Conservation (phyloP, 768 basidiomycete species). For the Hysterangium stoloniferum region DNA sequence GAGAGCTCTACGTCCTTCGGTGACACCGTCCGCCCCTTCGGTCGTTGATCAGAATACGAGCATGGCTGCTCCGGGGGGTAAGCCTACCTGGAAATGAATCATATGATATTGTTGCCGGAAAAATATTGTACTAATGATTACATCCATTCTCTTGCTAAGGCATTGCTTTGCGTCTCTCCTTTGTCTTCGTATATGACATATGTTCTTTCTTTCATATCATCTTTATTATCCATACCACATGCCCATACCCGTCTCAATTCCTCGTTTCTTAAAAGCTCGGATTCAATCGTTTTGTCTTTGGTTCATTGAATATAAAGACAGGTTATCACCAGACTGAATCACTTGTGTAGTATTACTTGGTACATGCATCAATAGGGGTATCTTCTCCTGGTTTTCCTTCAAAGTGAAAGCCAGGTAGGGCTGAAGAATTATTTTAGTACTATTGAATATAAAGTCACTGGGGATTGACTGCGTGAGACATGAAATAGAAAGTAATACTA, state of each 20-base stretch:
- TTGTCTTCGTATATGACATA: not conserved
- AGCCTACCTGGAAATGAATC: conserved; percentile 8
- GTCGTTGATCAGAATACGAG: conserved; percentile 8
- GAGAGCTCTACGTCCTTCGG: not conserved
- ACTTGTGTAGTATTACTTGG: no score
- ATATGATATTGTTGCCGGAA: not conserved
- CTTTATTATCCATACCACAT: not conserved
- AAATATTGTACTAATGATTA: not conserved
- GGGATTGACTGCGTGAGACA: no score
- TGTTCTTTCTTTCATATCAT: not conserved
- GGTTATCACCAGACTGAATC: no score
- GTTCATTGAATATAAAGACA: no score
- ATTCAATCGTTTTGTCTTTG: no score
- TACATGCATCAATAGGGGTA: no score
- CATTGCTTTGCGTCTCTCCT: not conserved
- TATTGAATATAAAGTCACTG: no score
- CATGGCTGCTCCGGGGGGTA: not conserved
- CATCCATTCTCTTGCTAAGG: not conserved
- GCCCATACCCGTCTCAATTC: not conserved
- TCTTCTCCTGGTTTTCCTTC: no score
- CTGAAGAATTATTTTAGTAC: no score
- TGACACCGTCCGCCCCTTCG: not conserved
- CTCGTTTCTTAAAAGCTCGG: no score
- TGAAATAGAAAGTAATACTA: no score
- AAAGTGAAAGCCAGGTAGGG: no score